Evolutionary conservation across 768 basidiomycete genomes (phyloP), one percentile per base, ranked within the genome.

Genomic region (Lentinula raphanica): DNA sequence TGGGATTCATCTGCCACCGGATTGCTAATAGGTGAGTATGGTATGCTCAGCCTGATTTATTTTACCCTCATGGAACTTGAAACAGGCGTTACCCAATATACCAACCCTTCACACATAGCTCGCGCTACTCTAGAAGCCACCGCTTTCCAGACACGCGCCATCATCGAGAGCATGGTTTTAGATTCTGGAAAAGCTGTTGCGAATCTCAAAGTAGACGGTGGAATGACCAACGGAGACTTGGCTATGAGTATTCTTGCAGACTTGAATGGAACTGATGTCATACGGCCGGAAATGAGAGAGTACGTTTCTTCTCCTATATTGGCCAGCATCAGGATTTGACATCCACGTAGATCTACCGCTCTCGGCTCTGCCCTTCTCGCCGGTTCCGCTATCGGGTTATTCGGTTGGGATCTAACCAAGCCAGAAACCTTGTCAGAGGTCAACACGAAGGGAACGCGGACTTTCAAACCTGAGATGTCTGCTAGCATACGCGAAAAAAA

Each of bases 271-370:
- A 94, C 96, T 73, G 85, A 84, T 23, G 92, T 99, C 60, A 76
- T 95, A 58, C 80, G 97, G 55, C 97, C 96, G 7, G 87, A 92
- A 68, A 99, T 99, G 97, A 77, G 96, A 69, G 97, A 99, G 92
- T 92, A 68, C 62, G 90, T 82, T 8, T 46, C n/a, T n/a, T n/a
- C n/a, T n/a, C n/a, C n/a, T n/a, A n/a, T n/a, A n/a, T n/a, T n/a
- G n/a, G n/a, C n/a, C n/a, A n/a, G n/a, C n/a, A n/a, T n/a, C n/a
- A n/a, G n/a, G n/a, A n/a, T n/a, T n/a, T n/a, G n/a, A n/a, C n/a
- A n/a, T n/a, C n/a, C n/a, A n/a, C 44, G 9, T 42, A 93, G 91
- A 71, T 95, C 92, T 3, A 99, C 97, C n/a, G 97, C 97, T 2
- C 79, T 99, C 48, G 97, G 97, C 19, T 92, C 94, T 8, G 97